Conservation (phyloP, 2,329 filamentous ascomycete species). For the Aureobasidium sp. region DNA sequence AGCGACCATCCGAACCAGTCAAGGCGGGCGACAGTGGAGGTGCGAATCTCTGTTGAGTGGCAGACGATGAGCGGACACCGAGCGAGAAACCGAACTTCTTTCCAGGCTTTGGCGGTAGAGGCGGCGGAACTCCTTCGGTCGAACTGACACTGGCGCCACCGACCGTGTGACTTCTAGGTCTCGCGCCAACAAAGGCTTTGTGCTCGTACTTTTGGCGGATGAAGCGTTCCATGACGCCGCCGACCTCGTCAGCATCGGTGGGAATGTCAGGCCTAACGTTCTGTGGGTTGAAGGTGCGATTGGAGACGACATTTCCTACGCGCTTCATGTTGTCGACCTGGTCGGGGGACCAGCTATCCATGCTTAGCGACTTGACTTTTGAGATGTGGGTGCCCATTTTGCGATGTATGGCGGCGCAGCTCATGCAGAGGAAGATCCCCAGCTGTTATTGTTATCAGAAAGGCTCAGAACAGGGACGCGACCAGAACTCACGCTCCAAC, state of each 20-base stretch:
- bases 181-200: slow-evolving; percentile 38
- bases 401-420: slow-evolving; percentile 88
- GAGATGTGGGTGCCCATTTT: slow-evolving; percentile 97
- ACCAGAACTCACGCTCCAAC: slow-evolving; percentile 71
- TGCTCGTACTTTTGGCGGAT: slow-evolving; percentile 91
- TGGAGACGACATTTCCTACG: slow-evolving; percentile 77
- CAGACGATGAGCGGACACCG: slow-evolving; percentile 53
- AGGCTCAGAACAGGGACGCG: neutral
- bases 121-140: slow-evolving; percentile 48
- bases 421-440: slow-evolving; percentile 95
- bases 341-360: slow-evolving; percentile 94
- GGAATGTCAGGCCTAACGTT: slow-evolving; percentile 77
- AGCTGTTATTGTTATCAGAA: slow-evolving; percentile 46
- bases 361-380: slow-evolving; percentile 96
- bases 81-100: slow-evolving; percentile 56
- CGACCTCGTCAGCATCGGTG: slow-evolving; percentile 83
- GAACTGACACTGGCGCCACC: slow-evolving; percentile 44
- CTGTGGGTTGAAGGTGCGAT: slow-evolving; percentile 81
- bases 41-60: slow-evolving; percentile 52
- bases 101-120: slow-evolving; percentile 52
- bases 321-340: slow-evolving; percentile 98
- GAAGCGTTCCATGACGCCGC: slow-evolving; percentile 90
- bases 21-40: slow-evolving; percentile 28
- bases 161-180: slow-evolving; percentile 37
- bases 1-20: slow-evolving; percentile 20